Evolutionary conservation across 768 basidiomycete species (phyloP).

Genomic region (Pholiota conissans): DNA sequence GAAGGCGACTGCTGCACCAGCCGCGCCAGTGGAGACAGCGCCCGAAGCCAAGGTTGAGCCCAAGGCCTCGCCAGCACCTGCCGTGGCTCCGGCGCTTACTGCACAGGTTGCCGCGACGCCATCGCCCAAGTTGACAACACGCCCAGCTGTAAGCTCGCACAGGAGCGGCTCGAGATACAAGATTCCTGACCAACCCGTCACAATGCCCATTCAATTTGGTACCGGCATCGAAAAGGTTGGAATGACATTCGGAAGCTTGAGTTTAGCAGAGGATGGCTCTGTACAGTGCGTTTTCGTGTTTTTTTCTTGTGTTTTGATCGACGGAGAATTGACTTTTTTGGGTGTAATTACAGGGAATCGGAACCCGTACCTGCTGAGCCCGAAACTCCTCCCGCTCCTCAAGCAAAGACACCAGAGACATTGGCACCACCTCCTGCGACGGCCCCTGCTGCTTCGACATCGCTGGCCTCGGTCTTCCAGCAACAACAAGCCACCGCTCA

Average conservation of each 20-base stretch:
- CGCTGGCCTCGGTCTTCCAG: constrained; percentile 47
- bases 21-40: constrained; percentile 31
- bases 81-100: constrained; percentile 25
- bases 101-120: constrained; percentile 41
- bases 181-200: constrained; percentile 74
- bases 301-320: not conserved
- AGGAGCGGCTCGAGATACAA: constrained; percentile 67
- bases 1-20: constrained; percentile 24
- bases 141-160: constrained; percentile 54
- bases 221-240: constrained; percentile 73
- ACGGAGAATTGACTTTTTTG: not conserved
- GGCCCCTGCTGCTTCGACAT: constrained; percentile 37
- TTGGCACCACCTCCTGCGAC: constrained; percentile 33
- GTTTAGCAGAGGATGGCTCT: constrained; percentile 65
- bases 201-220: constrained; percentile 73
- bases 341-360: not conserved
- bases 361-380: constrained; percentile 28
- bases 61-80: constrained; percentile 31
- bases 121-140: constrained; percentile 51
- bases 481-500: constrained; percentile 40
- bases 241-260: constrained; percentile 89
- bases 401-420: not conserved
- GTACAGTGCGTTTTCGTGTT: constrained; percentile 41
- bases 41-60: constrained; percentile 23
- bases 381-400: constrained; percentile 32